These are phyloP conservation scores for Botryotinia calthae DNA, from an alignment of 2,329 filamentous ascomycete species.

Conservation along the genomic window DNA sequence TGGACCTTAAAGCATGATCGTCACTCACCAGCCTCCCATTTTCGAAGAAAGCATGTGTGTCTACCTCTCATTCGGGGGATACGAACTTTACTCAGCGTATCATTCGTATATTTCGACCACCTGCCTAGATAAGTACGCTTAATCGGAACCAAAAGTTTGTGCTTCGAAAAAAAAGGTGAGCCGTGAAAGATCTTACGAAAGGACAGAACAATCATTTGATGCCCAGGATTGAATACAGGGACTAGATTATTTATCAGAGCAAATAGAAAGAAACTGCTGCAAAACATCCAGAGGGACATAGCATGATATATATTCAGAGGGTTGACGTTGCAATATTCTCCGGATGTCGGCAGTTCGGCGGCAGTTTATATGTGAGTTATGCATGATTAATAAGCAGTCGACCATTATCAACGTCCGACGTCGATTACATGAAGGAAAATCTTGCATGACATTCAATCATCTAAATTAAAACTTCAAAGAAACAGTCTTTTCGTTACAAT, in stretches of 20 bases:
- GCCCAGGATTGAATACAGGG: neutral
- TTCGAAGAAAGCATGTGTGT: neutral
- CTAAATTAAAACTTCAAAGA: neutral
- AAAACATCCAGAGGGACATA: neutral
- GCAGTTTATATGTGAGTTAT: neutral
- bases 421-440: neutral
- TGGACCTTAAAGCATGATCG: neutral
- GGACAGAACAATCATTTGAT: neutral
- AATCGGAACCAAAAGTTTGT: neutral
- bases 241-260: neutral
- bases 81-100: neutral
- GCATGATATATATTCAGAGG: neutral
- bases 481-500: neutral
- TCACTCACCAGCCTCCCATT: neutral
- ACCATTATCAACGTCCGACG: neutral
- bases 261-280: neutral
- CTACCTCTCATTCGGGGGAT: neutral
- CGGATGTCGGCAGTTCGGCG: neutral
- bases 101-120: neutral
- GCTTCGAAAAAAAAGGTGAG: neutral
- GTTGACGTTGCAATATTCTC: neutral
- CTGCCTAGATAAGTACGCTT: neutral
- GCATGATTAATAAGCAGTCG: conserved; percentile 7
- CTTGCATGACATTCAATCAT: neutral
- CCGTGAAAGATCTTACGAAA: neutral